phyloP scores from a whole-genome alignment of 1,284 basidiomycete species.

The Papiliotrema nemorosa region DNA sequence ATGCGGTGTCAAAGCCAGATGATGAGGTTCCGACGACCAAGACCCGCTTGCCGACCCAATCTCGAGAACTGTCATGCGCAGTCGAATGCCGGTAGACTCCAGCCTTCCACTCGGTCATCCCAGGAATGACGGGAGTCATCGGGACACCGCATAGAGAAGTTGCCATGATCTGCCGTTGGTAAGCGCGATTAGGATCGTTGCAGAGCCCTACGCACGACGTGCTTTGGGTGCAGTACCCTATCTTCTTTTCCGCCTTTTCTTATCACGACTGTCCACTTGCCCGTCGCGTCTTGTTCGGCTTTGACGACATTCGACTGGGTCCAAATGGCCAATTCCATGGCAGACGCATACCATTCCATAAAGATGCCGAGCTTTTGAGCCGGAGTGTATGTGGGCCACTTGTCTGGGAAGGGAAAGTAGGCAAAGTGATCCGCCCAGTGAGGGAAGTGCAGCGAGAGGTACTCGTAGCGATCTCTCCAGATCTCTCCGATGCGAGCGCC shows the following conservation, averaged over 20 bases:
- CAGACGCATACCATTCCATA: constrained; percentile 35
- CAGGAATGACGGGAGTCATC: constrained; percentile 18
- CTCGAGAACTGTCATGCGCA: constrained; percentile 53
- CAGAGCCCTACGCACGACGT: not conserved
- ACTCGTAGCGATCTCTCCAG: constrained; percentile 56
- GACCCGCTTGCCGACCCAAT: constrained; percentile 59
- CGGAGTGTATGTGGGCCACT: constrained; percentile 62
- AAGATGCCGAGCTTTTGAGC: constrained; percentile 47
- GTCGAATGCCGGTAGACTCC: constrained; percentile 58
- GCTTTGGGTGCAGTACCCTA: not conserved
- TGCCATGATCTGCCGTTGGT: constrained; percentile 24
- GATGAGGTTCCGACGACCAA: constrained; percentile 61
- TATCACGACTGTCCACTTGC: not conserved
- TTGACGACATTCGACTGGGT: constrained; percentile 52
- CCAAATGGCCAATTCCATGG: constrained; percentile 41
- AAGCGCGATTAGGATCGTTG: not conserved
- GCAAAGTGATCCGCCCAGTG: constrained; percentile 53
- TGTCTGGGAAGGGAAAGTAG: constrained; percentile 50
- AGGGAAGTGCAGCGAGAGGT: constrained; percentile 61
- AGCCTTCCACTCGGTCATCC: constrained; percentile 54
- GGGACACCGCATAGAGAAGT: constrained; percentile 30
- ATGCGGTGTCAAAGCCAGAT: constrained; percentile 54
- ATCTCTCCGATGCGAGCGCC: constrained; percentile 45
- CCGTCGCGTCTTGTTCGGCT: constrained; percentile 50
- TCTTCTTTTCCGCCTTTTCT: not conserved